Percentiles rank a stretch among this genome's conserved stretches.
Evolutionary conservation across 148 eudicot genomes (phyloP).

Genomic region (Salicornia ramosissima): DNA sequence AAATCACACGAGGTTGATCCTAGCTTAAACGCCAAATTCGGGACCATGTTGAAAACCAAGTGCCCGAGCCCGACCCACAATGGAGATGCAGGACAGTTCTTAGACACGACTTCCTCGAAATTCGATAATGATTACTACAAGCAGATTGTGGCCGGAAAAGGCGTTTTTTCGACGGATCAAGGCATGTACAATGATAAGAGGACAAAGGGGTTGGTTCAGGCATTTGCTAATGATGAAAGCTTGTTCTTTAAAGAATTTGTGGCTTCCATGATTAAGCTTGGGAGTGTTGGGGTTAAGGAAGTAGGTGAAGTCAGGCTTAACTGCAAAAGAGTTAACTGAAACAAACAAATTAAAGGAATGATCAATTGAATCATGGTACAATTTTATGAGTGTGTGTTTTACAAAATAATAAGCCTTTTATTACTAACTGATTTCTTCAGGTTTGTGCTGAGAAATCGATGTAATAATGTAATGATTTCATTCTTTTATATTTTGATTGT

Average conservation of each 20-base stretch:
- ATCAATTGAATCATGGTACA: too few species aligned
- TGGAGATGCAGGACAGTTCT: constrained; percentile 48
- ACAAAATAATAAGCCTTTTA: too few species aligned
- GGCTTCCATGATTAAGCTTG: constrained; percentile 52
- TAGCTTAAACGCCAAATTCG: constrained; percentile 41
- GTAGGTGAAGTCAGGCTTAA: constrained; percentile 45
- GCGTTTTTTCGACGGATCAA: constrained; percentile 57
- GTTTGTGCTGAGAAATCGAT: too few species aligned
- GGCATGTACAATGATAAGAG: constrained; percentile 38
- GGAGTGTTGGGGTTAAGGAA: constrained; percentile 50
- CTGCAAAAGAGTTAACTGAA: constrained; percentile 43
- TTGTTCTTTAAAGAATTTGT: constrained; percentile 57
- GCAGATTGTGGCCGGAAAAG: constrained; percentile 40
- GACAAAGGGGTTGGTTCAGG: constrained; percentile 45
- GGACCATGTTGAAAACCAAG: constrained; percentile 35
- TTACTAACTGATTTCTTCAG: too few species aligned
- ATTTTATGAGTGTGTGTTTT: too few species aligned
- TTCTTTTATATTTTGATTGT: too few species aligned
- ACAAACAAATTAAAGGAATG: too few species aligned
- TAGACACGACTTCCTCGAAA: constrained; percentile 50
- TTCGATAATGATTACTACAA: constrained; percentile 59
- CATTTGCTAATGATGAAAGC: constrained; percentile 47
- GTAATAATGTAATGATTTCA: too few species aligned
- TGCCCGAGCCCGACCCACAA: constrained; percentile 41
- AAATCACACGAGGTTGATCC: constrained; percentile 40